phyloP scores from a whole-genome alignment of 305 asterid genomes.

The Solanum hybrid region DNA sequence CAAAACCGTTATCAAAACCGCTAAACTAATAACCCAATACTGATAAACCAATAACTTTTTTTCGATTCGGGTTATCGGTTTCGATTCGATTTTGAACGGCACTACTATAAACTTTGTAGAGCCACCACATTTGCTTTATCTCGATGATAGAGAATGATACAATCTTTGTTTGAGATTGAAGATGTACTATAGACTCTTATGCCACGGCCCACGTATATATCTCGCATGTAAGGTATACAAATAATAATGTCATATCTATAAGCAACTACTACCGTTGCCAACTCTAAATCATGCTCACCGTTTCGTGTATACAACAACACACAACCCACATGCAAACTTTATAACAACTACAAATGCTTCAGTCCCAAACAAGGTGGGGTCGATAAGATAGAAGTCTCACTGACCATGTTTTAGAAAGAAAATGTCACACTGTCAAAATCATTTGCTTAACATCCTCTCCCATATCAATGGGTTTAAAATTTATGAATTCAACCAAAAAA shows the following conservation, averaged over 20 bases:
- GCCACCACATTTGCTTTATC: neutral
- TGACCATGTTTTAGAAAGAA: neutral
- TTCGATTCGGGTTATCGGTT: too few species aligned
- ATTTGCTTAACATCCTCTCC: neutral
- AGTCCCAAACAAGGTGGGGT: neutral
- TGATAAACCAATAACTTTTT: too few species aligned
- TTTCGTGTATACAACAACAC: neutral
- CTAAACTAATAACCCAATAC: too few species aligned
- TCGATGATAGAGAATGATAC: neutral
- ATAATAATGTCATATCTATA: neutral
- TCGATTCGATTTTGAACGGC: too few species aligned
- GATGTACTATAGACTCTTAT: neutral
- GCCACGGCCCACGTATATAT: neutral
- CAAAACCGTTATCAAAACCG: too few species aligned
- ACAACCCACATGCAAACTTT: neutral
- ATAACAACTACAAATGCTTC: neutral
- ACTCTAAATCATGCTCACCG: neutral
- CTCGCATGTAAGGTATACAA: neutral
- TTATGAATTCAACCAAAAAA: neutral
- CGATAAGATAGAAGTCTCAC: neutral
- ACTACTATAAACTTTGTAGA: neutral
- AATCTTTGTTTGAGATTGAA: neutral
- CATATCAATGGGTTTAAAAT: neutral
- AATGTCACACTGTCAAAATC: neutral
- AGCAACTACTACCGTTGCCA: neutral